A percentile compares a stretch with the other conserved stretches of the same genome.
Evolutionary conservation across 371 early-diverging fungal genomes (phyloP).

Genomic region (Mucor plumbeus): DNA sequence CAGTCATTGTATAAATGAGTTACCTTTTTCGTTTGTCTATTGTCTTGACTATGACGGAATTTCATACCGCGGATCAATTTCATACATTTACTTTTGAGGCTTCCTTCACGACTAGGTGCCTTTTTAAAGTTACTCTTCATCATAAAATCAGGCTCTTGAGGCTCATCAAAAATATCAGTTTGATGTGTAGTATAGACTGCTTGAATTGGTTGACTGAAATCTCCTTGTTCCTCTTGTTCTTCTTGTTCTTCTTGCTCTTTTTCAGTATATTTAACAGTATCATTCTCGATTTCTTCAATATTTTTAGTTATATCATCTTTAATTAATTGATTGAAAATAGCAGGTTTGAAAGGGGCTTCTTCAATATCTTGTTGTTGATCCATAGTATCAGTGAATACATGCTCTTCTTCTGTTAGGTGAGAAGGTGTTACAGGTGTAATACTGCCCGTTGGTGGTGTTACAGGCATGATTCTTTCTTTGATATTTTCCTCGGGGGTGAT

Average conservation of each 20-base stretch:
- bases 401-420: slow-evolving; percentile 1
- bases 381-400: not conserved
- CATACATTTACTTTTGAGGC: slow-evolving; percentile 3
- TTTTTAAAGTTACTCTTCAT: slow-evolving; percentile 3
- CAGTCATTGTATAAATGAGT: too few relatives aligned
- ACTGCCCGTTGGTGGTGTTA: not conserved
- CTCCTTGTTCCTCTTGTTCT: not conserved
- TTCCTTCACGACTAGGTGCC: not conserved
- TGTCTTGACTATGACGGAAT: not conserved
- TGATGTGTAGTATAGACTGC: not conserved
- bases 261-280: not conserved
- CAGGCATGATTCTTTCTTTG: not conserved
- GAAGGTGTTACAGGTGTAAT: slow-evolving; percentile 1
- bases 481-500: not conserved
- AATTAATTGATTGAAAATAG: not conserved
- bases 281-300: not conserved
- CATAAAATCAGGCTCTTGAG: not conserved
- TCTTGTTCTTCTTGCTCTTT: not conserved
- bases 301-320: not conserved
- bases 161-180: not conserved
- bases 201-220: slow-evolving; percentile 6
- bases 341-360: not conserved
- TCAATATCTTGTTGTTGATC: not conserved
- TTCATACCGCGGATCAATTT: slow-evolving; percentile 7
- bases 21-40: not conserved